Conservation (phyloP, 371 early-diverging fungal species). For the Mortierella sp. region DNA sequence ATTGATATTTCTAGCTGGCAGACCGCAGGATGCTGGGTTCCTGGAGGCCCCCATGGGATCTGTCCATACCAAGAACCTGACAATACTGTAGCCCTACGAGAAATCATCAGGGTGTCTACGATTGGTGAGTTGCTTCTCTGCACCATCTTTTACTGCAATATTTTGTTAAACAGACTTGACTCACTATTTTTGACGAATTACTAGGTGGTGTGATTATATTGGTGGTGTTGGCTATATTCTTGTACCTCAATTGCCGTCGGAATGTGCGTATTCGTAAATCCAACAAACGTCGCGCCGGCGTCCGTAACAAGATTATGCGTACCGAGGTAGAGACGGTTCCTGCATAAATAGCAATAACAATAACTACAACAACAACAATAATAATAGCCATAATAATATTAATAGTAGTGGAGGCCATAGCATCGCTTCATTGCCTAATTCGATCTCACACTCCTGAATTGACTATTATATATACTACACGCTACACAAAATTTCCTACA, state of each 20-base stretch:
- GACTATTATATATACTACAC: slow-evolving; percentile 1
- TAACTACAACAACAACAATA: too few relatives aligned
- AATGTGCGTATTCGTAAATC: slow-evolving; percentile 49
- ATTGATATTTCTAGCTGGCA: slow-evolving; percentile 58
- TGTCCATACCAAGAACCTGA: slow-evolving; percentile 49
- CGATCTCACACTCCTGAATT: neutral
- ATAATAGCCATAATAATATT: too few relatives aligned
- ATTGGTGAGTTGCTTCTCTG: slow-evolving; percentile 24
- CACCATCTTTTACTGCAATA: neutral
- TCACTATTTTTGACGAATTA: neutral
- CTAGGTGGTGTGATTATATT: slow-evolving; percentile 50
- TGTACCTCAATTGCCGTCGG: slow-evolving; percentile 50
- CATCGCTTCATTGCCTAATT: too few relatives aligned
- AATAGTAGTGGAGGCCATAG: too few relatives aligned
- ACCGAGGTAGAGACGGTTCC: slow-evolving; percentile 54
- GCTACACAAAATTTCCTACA: neutral
- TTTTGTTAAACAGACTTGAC: neutral
- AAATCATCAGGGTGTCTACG: slow-evolving; percentile 51
- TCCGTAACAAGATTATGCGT: slow-evolving; percentile 42
- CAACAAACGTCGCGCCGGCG: slow-evolving; percentile 39
- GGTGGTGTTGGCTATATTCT: slow-evolving; percentile 29
- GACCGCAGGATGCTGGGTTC: slow-evolving; percentile 56
- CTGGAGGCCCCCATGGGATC: slow-evolving; percentile 39
- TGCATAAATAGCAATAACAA: slow-evolving; percentile 23
- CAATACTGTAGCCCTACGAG: slow-evolving; percentile 47